Base-by-base conservation (phyloP, 192 early-diverging fungal genomes). In the Linnemannia elongata region DNA sequence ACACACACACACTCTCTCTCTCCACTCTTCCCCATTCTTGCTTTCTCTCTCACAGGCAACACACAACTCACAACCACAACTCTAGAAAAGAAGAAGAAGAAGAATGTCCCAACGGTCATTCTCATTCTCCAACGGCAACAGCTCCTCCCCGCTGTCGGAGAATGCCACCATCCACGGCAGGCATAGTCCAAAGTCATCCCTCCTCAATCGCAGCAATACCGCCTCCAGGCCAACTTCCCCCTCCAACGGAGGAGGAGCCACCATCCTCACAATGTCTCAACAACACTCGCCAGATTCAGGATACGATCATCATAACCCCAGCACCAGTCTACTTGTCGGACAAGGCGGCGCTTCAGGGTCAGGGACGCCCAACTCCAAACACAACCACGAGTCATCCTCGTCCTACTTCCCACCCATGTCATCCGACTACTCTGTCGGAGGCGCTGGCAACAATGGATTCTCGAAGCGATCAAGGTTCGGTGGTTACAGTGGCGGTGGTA, bases 221-320 rank as follows among this genome's bases (percentile, higher is more conserved):
- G 85, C 85, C 47, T 81, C 79, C 33, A 63, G 85, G 39, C 85
- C 85, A 5, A 75, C 76, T 0, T 87, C 85, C 2, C 85, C 85
- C 5, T 87, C 85, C 3, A 36, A 52, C 7, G 5, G 24, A 24
- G 47, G 38, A 10, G 41, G n/a, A 3, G 20, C 69, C 75, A 57
- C 66, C 12, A 27, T 33, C 12, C 60, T 66, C 13, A 24, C 78
- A 52, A 47, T 74, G 73, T 72, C 83, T 35, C 78, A 52, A 35
- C 78, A 57, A 52, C 74, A 79, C 38, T 18, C 75, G 39, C 39
- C 60, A 33, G 22, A 72, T 17, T 47, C 74, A 2, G 33, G 52
- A 75, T 52, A 75, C n/a, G 33, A 47, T 22, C 74, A 35, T 49
- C 42, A 45, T 24, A 42, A 45, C 27, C 24, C 72, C 10, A 73